A percentile compares a stretch with the other conserved stretches of the same genome.
Conservation (phyloP, 163 green algal species). For the Chloromonas sp. region DNA sequence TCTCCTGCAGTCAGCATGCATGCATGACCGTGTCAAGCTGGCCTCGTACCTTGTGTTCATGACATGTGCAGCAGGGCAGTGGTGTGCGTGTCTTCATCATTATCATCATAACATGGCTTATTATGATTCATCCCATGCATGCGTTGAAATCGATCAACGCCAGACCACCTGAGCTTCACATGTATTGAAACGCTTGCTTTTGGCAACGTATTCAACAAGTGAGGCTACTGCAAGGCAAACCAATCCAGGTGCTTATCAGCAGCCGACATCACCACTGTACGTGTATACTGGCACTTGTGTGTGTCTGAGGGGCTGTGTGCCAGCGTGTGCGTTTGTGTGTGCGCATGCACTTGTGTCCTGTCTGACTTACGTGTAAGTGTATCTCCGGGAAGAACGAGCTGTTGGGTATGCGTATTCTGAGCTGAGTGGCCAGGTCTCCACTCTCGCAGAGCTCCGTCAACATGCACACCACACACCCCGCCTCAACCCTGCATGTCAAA, state of each 20-base stretch:
- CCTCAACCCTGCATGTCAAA: slow-evolving; percentile 19
- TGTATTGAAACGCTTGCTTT: no score
- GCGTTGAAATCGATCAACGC: no score
- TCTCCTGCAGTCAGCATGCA: neutral
- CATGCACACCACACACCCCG: slow-evolving; percentile 24
- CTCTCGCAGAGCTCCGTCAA: slow-evolving; percentile 30
- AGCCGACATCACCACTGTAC: neutral
- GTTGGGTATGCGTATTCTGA: slow-evolving; percentile 12
- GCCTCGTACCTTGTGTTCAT: neutral
- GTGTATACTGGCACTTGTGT: no score
- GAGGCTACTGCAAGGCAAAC: no score
- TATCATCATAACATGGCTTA: neutral
- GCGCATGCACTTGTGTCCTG: no score
- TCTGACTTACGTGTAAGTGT: neutral
- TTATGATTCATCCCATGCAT: neutral
- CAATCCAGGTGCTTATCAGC: neutral
- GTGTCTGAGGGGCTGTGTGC: no score
- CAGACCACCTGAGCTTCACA: no score
- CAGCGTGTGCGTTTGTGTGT: neutral
- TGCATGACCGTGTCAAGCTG: neutral
- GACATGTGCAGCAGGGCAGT: no score
- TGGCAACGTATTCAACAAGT: no score
- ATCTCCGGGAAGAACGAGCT: neutral
- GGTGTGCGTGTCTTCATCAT: neutral
- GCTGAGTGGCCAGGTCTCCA: slow-evolving; percentile 23